These are phyloP conservation scores for Colletotrichum cordylinicola DNA, from an alignment of 2,329 filamentous ascomycete species.

Conservation along the genomic window DNA sequence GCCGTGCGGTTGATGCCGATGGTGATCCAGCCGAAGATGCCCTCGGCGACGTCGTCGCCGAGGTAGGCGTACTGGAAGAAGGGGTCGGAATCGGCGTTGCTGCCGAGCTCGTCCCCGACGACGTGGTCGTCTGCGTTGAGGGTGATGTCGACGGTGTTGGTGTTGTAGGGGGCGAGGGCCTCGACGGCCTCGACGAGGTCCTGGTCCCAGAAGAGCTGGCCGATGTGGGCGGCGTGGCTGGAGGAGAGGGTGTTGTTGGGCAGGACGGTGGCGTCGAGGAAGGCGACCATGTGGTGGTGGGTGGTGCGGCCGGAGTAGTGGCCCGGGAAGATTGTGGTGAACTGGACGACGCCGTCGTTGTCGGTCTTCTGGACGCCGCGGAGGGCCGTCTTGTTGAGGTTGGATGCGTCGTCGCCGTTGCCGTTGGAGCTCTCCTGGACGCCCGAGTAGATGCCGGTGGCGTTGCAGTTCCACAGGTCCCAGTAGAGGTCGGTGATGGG, in stretches of 20 bases:
- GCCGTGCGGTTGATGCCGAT: conserved; percentile 41
- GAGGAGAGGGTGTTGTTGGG: conserved; percentile 51
- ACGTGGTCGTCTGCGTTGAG: conserved; percentile 45
- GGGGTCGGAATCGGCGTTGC: conserved; percentile 52
- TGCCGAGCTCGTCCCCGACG: conserved; percentile 44
- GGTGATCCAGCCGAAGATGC: conserved; percentile 53
- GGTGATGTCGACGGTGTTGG: neutral
- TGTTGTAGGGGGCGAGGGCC: conserved; percentile 10
- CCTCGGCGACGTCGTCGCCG: conserved; percentile 50
- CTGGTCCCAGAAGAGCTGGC: conserved; percentile 19
- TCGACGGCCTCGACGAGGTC: conserved; percentile 6
- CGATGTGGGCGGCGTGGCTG: conserved; percentile 40
- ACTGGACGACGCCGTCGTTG: conserved; percentile 32
- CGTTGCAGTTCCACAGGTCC: conserved; percentile 30
- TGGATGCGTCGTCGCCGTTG: neutral
- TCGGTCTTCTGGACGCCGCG: conserved; percentile 25
- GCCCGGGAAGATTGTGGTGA: conserved; percentile 49
- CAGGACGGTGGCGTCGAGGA: conserved; percentile 1
- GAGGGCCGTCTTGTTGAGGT: conserved; percentile 12
- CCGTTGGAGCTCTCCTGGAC: conserved; percentile 26
- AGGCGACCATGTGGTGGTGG: conserved; percentile 47
- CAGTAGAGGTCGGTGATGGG: conserved; percentile 19
- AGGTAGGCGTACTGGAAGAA: conserved; percentile 58
- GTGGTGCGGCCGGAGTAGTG: conserved; percentile 50
- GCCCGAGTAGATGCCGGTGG: conserved; percentile 47